A percentile compares a stretch with the other conserved stretches of the same genome.
Evolutionary conservation across 139 green algal species (phyloP).

Genomic region (Chlamydomonas schloesseri): DNA sequence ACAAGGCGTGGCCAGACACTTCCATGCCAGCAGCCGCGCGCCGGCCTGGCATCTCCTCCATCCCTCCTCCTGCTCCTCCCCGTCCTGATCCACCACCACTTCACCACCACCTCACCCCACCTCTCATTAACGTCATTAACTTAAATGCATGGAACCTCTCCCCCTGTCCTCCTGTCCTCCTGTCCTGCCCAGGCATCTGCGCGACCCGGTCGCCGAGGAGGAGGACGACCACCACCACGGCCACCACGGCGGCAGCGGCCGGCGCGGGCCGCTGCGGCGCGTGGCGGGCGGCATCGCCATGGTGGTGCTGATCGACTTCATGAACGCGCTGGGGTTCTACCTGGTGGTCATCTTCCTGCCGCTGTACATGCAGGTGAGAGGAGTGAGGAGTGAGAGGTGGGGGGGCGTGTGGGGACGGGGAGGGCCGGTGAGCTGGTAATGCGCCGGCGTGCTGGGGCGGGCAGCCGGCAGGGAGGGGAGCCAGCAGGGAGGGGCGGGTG

Average conservation of each 20-base stretch:
- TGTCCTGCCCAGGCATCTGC: constrained; percentile 11
- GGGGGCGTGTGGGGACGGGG: background rate
- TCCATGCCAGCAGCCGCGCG: no score
- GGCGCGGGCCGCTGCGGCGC: constrained; percentile 10
- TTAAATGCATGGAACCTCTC: background rate
- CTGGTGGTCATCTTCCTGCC: constrained; percentile 59
- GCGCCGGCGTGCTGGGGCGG: no score
- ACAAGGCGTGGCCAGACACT: no score
- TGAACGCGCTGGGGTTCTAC: constrained; percentile 60
- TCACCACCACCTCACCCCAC: no score
- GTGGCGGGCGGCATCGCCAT: constrained; percentile 14
- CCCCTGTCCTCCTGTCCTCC: background rate
- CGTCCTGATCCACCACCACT: no score
- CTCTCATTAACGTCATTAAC: no score
- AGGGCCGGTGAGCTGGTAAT: no score
- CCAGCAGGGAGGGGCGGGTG: no score
- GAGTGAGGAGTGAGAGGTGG: background rate
- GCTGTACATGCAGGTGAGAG: constrained; percentile 51
- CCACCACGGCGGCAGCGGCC: background rate
- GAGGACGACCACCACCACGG: constrained; percentile 18
- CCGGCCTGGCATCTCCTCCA: no score
- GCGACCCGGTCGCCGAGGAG: constrained; percentile 35
- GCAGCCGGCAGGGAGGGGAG: no score
- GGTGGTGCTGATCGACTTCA: constrained; percentile 54
- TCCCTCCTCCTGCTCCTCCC: no score